Conservation (phyloP, 768 basidiomycete species). For the Glaciozyma martinii region DNA sequence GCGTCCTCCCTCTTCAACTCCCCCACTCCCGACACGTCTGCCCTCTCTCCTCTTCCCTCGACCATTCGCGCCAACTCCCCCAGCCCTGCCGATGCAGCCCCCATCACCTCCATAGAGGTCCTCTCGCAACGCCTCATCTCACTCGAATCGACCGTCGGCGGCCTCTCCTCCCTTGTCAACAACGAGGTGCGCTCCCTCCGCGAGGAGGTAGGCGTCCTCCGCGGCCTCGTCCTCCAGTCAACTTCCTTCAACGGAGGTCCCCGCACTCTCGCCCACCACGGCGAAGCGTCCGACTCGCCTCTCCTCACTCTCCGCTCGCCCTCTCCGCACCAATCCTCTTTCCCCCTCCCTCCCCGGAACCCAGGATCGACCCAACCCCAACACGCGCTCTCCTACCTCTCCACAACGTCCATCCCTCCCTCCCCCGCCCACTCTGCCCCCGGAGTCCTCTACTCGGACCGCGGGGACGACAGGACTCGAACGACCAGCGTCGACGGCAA, state of each 20-base stretch:
- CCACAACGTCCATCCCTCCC: background rate
- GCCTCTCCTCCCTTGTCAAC: conserved; percentile 13
- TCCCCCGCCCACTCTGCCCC: background rate
- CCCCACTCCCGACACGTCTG: conserved; percentile 1
- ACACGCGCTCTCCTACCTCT: conserved; percentile 11
- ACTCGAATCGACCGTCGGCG: conserved; percentile 21
- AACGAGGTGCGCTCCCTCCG: conserved; percentile 14
- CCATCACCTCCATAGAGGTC: conserved; percentile 1
- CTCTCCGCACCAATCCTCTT: conserved; percentile 8
- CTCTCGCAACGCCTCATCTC: conserved; percentile 42
- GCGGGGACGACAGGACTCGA: conserved; percentile 80
- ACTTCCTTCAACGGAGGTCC: conserved; percentile 1
- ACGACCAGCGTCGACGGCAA: conserved; percentile 43
- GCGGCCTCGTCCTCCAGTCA: conserved; percentile 19
- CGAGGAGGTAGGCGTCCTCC: conserved; percentile 51
- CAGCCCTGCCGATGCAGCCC: conserved; percentile 8
- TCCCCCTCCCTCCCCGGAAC: conserved; percentile 4
- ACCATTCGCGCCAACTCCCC: conserved; percentile 17
- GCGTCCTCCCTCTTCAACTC: conserved; percentile 7
- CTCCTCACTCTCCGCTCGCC: conserved; percentile 28
- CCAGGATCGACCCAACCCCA: background rate
- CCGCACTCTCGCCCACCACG: background rate
- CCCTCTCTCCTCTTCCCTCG: conserved; percentile 5
- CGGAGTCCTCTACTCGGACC: conserved; percentile 42
- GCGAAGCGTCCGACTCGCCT: conserved; percentile 20